Conservation (phyloP, 805 yeast species). For the Cyberlindnera mrakii region DNA sequence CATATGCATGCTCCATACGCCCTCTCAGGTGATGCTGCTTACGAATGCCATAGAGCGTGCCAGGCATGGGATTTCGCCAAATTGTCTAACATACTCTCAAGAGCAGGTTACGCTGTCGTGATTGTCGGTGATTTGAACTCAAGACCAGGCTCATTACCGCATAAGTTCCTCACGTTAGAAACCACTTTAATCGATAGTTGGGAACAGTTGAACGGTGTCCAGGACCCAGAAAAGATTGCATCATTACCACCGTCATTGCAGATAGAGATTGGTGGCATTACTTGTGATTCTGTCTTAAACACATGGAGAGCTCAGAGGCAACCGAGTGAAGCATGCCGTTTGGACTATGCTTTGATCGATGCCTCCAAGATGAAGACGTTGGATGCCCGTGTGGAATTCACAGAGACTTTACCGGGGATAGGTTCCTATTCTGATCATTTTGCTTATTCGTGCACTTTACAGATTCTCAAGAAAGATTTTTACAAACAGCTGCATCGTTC, state of each 20-base stretch:
- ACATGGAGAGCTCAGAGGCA: conserved; percentile 61
- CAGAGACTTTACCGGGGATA: conserved; percentile 57
- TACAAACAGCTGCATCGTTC: conserved; percentile 1
- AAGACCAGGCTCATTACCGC: conserved; percentile 79
- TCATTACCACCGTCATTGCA: conserved; percentile 53
- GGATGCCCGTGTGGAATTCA: conserved; percentile 67
- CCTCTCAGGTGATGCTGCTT: conserved; percentile 76
- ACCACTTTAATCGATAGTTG: conserved; percentile 78
- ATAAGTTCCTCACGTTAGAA: conserved; percentile 61
- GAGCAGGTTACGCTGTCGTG: conserved; percentile 78
- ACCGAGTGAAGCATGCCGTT: conserved; percentile 53
- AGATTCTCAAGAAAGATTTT: conserved; percentile 16
- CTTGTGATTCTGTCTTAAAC: conserved; percentile 83
- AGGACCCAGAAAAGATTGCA: conserved; percentile 36
- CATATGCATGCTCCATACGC: conserved; percentile 98
- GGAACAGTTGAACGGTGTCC: conserved; percentile 57
- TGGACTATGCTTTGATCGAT: conserved; percentile 86
- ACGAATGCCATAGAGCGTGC: conserved; percentile 82
- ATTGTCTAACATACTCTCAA: conserved; percentile 50
- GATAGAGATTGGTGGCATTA: conserved; percentile 67
- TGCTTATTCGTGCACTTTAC: conserved; percentile 54
- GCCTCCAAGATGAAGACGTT: conserved; percentile 42
- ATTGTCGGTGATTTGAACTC: conserved; percentile 93
- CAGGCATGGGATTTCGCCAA: conserved; percentile 95
- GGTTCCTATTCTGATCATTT: conserved; percentile 92